Conservation (phyloP, 768 basidiomycete genomes). For the Suillus placidus region DNA sequence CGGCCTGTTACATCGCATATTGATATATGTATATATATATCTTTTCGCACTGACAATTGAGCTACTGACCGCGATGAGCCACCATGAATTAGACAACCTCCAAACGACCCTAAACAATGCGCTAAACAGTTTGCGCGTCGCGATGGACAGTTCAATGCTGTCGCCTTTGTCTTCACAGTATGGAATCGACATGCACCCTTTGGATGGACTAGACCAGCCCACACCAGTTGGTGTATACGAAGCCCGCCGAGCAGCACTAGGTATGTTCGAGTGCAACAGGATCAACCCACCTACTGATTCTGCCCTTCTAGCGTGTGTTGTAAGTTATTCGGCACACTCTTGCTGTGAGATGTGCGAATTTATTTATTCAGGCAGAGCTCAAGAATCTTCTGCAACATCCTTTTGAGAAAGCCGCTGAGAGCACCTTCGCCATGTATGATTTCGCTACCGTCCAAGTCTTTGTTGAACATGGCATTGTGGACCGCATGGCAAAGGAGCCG, state of each 20-base stretch:
- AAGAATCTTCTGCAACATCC: slow-evolving; percentile 9
- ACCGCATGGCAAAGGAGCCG: slow-evolving; percentile 17
- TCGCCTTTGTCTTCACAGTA: neutral
- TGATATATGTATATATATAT: neutral
- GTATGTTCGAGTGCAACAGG: neutral
- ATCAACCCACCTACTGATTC: neutral
- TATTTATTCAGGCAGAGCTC: slow-evolving; percentile 1
- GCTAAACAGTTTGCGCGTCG: neutral
- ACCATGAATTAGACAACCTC: neutral
- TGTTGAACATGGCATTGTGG: slow-evolving; percentile 20
- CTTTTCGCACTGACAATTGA: neutral
- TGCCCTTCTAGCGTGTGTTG: neutral
- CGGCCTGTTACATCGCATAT: neutral
- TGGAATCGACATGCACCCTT: slow-evolving; percentile 1
- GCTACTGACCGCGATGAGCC: neutral
- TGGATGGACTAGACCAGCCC: neutral
- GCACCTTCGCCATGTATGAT: slow-evolving; percentile 21
- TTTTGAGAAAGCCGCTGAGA: slow-evolving; percentile 5
- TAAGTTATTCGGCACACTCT: neutral
- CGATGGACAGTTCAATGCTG: neutral
- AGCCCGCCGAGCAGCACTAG: slow-evolving; percentile 7
- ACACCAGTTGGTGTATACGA: neutral
- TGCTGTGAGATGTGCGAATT: neutral
- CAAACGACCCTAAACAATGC: slow-evolving; percentile 3
- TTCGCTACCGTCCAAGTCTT: slow-evolving; percentile 19